Evolutionary conservation across 1,284 basidiomycete species (phyloP), one percentile per base, ranked within the genome.

Genomic region (Irpex rosettiformis): DNA sequence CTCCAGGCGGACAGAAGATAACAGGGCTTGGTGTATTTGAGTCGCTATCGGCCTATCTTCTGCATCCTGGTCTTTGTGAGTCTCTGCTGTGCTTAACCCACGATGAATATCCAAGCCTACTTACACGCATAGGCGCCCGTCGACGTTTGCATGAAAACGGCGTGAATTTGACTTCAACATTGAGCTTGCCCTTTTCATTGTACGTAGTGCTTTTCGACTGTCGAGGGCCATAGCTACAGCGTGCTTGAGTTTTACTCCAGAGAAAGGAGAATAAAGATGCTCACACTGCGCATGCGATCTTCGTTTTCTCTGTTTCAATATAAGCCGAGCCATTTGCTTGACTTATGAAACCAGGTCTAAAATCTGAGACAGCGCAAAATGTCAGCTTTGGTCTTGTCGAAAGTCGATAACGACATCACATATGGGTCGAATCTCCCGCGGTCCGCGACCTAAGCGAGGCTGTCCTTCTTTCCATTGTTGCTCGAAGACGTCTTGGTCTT

Each of bases 291-390:
- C 94, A 97, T 2, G 94, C 94, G 63, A 98, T 86, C 77, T 98
- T 99, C 0, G 93, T 91, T 65, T 81, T 81, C 61, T 85, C 91
- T 11, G 86, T 91, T 74, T 99, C 96, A 63, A 98, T 89, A 70
- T 98, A 99, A 8, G 93, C 93, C 45, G 94, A 96, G 0, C 96
- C 96, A 67, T 94, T 95, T 1, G 96, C 95, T 73, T 96, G 94
- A 59, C 79, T 91, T 54, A 97, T 93, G 6, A 98, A 76, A 3
- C 94, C 94, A 18, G 93, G 87, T 70, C 94, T 87, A 51, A 98
- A 77, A 73, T 94, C 96, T 97, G 27, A 56, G 49, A 25, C 25
- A 29, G 57, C 18, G 21, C 10, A 5, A 22, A 27, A 24, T 56
- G 47, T n/a, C 52, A 54, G 55, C 53, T 18, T 40, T 58, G 61